Conservation (phyloP, 306 rosid species). For the Quercus alba region DNA sequence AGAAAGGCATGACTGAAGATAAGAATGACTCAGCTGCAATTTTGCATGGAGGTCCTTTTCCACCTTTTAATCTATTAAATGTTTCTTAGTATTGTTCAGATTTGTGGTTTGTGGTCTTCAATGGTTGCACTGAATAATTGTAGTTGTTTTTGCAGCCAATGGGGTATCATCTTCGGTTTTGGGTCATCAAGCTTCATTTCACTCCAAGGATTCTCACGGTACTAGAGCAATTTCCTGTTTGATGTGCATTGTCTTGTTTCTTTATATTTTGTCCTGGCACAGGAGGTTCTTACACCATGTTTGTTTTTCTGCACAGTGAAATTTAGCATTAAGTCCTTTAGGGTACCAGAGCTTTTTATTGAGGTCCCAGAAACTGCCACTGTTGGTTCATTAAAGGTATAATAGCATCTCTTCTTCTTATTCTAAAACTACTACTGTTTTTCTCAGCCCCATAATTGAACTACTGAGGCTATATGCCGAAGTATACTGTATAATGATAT, state of each 20-base stretch:
- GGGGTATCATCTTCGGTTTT: constrained; percentile 32
- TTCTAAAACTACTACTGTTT: not conserved
- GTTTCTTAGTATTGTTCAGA: constrained; percentile 1
- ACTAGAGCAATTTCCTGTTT: constrained; percentile 12
- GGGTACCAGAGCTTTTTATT: constrained; percentile 77
- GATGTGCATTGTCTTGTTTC: constrained; percentile 3
- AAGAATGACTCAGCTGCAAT: constrained; percentile 38
- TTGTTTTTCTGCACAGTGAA: constrained; percentile 57
- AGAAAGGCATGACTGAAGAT: constrained; percentile 40
- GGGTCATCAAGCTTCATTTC: constrained; percentile 40
- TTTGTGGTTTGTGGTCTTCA: not conserved
- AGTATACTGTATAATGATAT: not conserved
- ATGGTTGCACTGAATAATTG: constrained; percentile 5
- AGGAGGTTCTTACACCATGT: constrained; percentile 23
- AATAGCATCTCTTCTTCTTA: constrained; percentile 5
- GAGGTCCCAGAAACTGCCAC: constrained; percentile 88
- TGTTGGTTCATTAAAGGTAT: constrained; percentile 81
- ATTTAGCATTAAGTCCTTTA: constrained; percentile 82
- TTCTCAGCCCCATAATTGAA: not conserved
- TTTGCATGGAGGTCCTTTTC: constrained; percentile 27
- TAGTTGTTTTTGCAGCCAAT: constrained; percentile 34
- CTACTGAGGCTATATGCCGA: not conserved
- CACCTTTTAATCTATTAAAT: not conserved
- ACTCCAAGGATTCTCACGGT: constrained; percentile 73
- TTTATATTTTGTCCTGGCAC: constrained; percentile 21